Conservation (phyloP, 1,284 basidiomycete genomes). For the Cryptococcus jaspeensis region DNA sequence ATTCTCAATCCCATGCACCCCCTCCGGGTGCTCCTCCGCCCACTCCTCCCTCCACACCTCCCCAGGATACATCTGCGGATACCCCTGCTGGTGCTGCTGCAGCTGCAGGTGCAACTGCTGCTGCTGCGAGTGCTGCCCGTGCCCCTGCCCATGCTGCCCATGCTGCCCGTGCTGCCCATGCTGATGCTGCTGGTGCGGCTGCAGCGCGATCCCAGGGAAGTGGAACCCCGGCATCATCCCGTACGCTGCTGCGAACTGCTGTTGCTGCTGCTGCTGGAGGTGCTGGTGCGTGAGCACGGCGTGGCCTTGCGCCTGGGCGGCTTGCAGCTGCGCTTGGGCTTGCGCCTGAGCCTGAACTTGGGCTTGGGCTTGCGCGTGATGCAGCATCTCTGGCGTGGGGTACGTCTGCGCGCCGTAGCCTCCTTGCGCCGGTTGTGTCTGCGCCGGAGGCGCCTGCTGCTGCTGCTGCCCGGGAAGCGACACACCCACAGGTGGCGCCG, state of each 20-base stretch:
- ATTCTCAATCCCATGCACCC: conserved; percentile 24
- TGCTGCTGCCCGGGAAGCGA: too few relatives aligned
- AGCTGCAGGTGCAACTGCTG: too few relatives aligned
- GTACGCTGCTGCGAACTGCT: conserved; percentile 4
- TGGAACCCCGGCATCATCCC: background rate
- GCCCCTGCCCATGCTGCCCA: too few relatives aligned
- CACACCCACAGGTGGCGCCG: too few relatives aligned
- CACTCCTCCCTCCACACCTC: conserved; percentile 20
- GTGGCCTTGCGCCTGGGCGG: background rate
- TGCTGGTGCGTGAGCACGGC: conserved; percentile 1
- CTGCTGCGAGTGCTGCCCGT: too few relatives aligned
- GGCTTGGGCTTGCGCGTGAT: too few relatives aligned
- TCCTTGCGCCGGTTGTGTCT: background rate
- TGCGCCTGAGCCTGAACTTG: background rate
- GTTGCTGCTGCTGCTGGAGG: background rate
- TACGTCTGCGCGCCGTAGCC: background rate
- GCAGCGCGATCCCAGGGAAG: background rate
- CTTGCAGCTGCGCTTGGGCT: background rate
- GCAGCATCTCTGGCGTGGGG: background rate
- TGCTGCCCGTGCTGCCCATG: too few relatives aligned
- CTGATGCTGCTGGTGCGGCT: too few relatives aligned
- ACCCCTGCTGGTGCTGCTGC: conserved; percentile 1
- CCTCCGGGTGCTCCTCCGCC: conserved; percentile 26
- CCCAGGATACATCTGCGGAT: conserved; percentile 3
- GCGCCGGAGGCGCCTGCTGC: too few relatives aligned